Percentiles rank a stretch among this genome's conserved stretches.
phyloP scores from a whole-genome alignment of 1,139 yeast genomes.

The Yamadazyma diospyri region DNA sequence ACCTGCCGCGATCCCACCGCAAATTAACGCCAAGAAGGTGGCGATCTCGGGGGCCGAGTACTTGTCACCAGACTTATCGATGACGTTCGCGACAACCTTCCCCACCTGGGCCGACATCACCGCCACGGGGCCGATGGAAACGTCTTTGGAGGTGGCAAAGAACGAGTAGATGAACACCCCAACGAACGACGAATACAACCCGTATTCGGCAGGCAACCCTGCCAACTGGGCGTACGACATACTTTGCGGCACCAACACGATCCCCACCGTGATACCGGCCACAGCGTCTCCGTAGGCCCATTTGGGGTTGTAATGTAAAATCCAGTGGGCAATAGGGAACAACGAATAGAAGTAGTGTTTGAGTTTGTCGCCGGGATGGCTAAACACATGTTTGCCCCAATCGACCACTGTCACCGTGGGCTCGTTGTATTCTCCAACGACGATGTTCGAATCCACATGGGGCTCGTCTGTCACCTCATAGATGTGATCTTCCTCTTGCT shows the following conservation, averaged over 20 bases:
- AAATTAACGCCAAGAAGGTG: constrained; percentile 70
- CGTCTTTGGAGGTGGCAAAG: constrained; percentile 94
- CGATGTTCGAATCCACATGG: constrained; percentile 4
- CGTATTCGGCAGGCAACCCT: constrained; percentile 75
- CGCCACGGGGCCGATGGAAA: constrained; percentile 95
- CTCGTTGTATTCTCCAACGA: constrained; percentile 41
- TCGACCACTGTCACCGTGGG: constrained; percentile 42
- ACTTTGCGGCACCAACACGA: constrained; percentile 90
- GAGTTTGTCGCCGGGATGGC: constrained; percentile 38
- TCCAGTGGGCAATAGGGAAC: constrained; percentile 81
- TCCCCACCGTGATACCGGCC: constrained; percentile 92
- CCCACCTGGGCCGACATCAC: constrained; percentile 90
- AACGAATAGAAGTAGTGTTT: constrained; percentile 54
- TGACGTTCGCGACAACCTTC: constrained; percentile 68
- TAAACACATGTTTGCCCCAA: constrained; percentile 36
- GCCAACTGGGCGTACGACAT: constrained; percentile 95
- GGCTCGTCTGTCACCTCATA: constrained; percentile 2
- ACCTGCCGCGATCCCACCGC: constrained; percentile 83
- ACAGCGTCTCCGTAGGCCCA: constrained; percentile 84
- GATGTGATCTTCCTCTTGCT: constrained; percentile 6
- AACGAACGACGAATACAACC: constrained; percentile 86
- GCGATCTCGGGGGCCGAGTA: constrained; percentile 69
- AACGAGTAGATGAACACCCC: constrained; percentile 87
- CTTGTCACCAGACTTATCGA: constrained; percentile 31
- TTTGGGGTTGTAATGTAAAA: constrained; percentile 70